Evolutionary conservation across 2,329 filamentous ascomycete species (phyloP).

Genomic region (Graphium sp.): DNA sequence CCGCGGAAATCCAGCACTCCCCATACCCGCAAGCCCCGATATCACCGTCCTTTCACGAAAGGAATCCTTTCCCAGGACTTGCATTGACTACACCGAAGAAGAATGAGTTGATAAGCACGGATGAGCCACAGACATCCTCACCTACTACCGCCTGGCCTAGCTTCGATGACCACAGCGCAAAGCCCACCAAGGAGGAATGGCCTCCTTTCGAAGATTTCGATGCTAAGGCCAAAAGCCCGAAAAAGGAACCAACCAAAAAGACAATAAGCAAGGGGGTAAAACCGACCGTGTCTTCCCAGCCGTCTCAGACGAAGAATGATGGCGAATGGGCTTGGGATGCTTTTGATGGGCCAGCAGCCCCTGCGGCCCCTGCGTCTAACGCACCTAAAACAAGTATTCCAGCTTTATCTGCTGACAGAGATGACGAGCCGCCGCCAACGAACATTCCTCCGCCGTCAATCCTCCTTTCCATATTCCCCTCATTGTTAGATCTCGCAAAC

Average conservation of each 20-base stretch:
- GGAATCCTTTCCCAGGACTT: constrained; percentile 33
- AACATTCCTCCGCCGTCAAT: constrained; percentile 83
- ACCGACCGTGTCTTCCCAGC: constrained; percentile 6
- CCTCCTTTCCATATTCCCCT: constrained; percentile 59
- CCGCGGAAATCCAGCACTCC: constrained; percentile 4
- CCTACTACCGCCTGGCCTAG: constrained; percentile 29
- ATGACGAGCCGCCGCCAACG: constrained; percentile 44
- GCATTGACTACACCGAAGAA: constrained; percentile 24
- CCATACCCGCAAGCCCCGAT: constrained; percentile 29
- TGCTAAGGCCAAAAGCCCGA: constrained; percentile 3
- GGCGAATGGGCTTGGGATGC: constrained; percentile 34
- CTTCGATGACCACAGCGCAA: constrained; percentile 10
- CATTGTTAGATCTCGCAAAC: constrained; percentile 50
- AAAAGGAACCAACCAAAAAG: constrained; percentile 5
- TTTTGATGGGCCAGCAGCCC: constrained; percentile 14
- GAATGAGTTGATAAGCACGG: constrained; percentile 14
- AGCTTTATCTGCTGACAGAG: constrained; percentile 6
- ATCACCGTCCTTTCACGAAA: constrained; percentile 33
- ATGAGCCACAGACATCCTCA: constrained; percentile 17
- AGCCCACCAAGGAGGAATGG: constrained; percentile 27
- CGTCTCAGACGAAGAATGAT: constrained; percentile 6
- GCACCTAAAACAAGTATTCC: constrained; percentile 1
- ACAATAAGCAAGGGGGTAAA: constrained; percentile 7
- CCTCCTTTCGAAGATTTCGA: constrained; percentile 30
- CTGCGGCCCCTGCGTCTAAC: constrained; percentile 7